These are phyloP conservation scores for Exophiala mesophila DNA, from an alignment of 2,329 filamentous ascomycete species.

Conservation along the genomic window DNA sequence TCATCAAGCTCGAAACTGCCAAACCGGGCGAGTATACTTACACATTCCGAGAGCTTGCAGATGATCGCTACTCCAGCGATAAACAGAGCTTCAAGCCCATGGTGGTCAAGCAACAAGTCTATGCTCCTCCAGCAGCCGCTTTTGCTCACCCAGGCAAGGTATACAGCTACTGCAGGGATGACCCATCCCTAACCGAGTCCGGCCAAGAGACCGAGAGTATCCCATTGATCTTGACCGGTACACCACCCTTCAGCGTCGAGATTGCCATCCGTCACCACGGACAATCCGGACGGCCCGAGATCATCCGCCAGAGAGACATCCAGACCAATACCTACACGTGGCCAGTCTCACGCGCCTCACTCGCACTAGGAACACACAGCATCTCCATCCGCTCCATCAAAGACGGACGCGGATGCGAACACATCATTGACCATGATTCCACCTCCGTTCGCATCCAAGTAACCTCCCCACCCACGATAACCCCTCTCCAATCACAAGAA, in stretches of 20 bases:
- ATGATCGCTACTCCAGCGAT: conserved; percentile 78
- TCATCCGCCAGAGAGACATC: conserved; percentile 76
- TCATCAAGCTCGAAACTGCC: conserved; percentile 78
- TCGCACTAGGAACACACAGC: conserved; percentile 84
- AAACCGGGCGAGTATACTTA: conserved; percentile 83
- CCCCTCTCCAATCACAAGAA: conserved; percentile 72
- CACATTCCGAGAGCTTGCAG: conserved; percentile 74
- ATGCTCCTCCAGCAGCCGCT: conserved; percentile 72
- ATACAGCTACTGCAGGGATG: conserved; percentile 87
- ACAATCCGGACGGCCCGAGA: conserved; percentile 65
- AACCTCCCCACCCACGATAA: conserved; percentile 87
- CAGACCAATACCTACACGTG: conserved; percentile 69
- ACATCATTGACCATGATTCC: conserved; percentile 64
- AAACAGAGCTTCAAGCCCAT: conserved; percentile 61
- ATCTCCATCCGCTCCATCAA: conserved; percentile 85
- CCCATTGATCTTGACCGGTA: conserved; percentile 75
- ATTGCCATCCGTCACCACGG: conserved; percentile 90
- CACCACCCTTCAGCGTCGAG: conserved; percentile 84
- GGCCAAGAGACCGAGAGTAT: conserved; percentile 82
- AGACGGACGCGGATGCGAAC: conserved; percentile 80
- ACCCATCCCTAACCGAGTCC: conserved; percentile 18
- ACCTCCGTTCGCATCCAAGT: conserved; percentile 86
- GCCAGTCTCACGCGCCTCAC: conserved; percentile 74
- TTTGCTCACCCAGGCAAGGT: conserved; percentile 86
- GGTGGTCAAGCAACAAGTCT: conserved; percentile 73